Evolutionary conservation across 306 rosid species (phyloP).

Genomic region (Begonia fuchsioides): DNA sequence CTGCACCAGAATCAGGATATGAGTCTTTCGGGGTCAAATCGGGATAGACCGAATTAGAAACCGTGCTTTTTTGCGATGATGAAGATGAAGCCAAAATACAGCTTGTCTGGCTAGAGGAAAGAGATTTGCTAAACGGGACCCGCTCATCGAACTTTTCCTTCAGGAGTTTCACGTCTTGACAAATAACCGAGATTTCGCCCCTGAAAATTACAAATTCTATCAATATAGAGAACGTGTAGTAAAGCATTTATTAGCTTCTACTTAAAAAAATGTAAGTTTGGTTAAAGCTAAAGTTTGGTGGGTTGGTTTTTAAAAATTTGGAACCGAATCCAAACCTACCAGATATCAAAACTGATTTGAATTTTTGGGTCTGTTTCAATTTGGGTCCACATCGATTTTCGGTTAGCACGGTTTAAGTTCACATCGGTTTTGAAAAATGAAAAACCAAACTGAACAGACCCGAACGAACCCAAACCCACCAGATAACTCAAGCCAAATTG

Average conservation of each 20-base stretch:
- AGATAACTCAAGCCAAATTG: too few relatives aligned
- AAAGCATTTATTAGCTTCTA: not conserved
- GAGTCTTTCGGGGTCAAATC: constrained; percentile 16
- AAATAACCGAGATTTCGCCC: constrained; percentile 78
- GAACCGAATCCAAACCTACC: too few relatives aligned
- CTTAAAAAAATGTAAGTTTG: not conserved
- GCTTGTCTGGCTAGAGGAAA: constrained; percentile 76
- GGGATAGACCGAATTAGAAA: constrained; percentile 11
- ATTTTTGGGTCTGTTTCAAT: too few relatives aligned
- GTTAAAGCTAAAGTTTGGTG: not conserved
- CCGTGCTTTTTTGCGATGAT: constrained; percentile 22
- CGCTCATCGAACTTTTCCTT: constrained; percentile 77
- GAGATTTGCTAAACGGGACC: constrained; percentile 70
- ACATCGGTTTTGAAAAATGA: too few relatives aligned
- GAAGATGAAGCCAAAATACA: constrained; percentile 53
- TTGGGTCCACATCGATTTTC: too few relatives aligned
- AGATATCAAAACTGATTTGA: too few relatives aligned
- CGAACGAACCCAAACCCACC: too few relatives aligned
- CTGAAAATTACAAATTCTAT: constrained; percentile 23
- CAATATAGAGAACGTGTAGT: too few relatives aligned
- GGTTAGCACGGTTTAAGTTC: too few relatives aligned
- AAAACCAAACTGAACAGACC: too few relatives aligned
- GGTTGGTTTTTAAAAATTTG: too few relatives aligned
- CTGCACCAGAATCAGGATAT: constrained; percentile 22
- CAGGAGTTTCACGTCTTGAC: constrained; percentile 56